phyloP scores from a whole-genome alignment of 2,329 filamentous ascomycete genomes.

The Ascosphaera aggregata region DNA sequence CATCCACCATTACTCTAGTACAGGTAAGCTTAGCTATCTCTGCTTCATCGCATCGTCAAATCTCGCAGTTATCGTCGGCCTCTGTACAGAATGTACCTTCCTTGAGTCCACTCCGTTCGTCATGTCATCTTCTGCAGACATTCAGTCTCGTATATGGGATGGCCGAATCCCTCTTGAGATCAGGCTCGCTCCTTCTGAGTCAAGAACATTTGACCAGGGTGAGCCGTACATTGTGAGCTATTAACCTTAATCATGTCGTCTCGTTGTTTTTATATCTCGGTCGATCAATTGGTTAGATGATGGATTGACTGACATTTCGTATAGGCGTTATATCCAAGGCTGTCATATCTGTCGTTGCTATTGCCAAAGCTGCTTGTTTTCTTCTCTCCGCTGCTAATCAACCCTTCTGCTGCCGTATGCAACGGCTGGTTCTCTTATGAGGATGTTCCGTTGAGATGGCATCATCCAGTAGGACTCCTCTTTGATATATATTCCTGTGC shows the following conservation, averaged over 20 bases:
- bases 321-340: conserved; percentile 36
- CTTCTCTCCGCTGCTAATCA: conserved; percentile 34
- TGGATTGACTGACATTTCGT: neutral
- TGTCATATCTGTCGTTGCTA: conserved; percentile 46
- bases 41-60: too few relatives aligned
- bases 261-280: neutral
- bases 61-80: too few relatives aligned
- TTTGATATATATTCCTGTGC: conserved; percentile 44
- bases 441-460: conserved; percentile 46
- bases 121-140: conserved; percentile 8
- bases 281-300: conserved; percentile 2
- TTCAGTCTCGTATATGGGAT: conserved; percentile 30
- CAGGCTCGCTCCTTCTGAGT: conserved; percentile 32
- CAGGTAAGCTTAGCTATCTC: too few relatives aligned
- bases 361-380: conserved; percentile 38
- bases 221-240: conserved; percentile 33
- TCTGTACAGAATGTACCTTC: too few relatives aligned
- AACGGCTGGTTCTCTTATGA: conserved; percentile 44
- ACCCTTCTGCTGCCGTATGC: conserved; percentile 27
- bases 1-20: neutral
- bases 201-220: conserved; percentile 33
- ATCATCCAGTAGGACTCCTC: conserved; percentile 44
- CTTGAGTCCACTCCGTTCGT: neutral
- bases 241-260: neutral
- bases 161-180: conserved; percentile 38